These are phyloP conservation scores for Podaxis pistillaris DNA, from an alignment of 768 basidiomycete genomes.

Conservation along the genomic window DNA sequence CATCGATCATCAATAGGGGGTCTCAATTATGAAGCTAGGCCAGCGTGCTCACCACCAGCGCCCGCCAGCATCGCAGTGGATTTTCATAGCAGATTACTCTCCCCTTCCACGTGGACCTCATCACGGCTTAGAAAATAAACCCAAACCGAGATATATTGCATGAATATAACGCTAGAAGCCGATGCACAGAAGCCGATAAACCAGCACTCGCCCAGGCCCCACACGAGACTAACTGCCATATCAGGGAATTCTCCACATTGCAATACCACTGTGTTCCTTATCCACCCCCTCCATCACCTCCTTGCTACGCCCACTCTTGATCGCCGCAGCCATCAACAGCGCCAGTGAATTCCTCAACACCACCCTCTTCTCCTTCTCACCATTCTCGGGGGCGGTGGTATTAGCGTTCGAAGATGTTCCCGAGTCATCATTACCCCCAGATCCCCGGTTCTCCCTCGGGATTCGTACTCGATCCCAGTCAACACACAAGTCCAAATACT, in stretches of 20 bases:
- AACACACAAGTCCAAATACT: slow-evolving; percentile 59
- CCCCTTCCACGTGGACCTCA: not conserved
- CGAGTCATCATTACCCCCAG: not conserved
- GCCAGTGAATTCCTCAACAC: slow-evolving; percentile 46
- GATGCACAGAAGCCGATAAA: not conserved
- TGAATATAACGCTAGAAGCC: not conserved
- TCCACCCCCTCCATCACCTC: slow-evolving; percentile 57
- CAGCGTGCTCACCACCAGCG: not conserved
- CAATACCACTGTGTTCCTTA: slow-evolving; percentile 57
- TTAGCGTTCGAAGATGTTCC: not conserved
- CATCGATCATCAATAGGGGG: not conserved
- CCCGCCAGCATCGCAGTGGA: not conserved
- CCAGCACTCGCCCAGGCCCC: not conserved
- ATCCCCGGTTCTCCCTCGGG: slow-evolving; percentile 16
- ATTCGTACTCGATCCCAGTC: slow-evolving; percentile 57
- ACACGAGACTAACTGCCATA: not conserved
- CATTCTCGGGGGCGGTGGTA: not conserved
- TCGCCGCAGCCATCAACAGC: slow-evolving; percentile 52
- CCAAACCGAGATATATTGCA: not conserved
- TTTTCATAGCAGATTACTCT: not conserved
- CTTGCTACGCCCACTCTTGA: slow-evolving; percentile 50
- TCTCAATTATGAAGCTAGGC: not conserved
- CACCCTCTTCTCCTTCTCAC: slow-evolving; percentile 29
- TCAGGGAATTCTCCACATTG: slow-evolving; percentile 65
- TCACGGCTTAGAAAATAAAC: not conserved